A percentile compares a stretch with the other conserved stretches of the same genome.
Conservation (phyloP, 1,284 basidiomycete genomes). For the Ceratobasidium sp. region DNA sequence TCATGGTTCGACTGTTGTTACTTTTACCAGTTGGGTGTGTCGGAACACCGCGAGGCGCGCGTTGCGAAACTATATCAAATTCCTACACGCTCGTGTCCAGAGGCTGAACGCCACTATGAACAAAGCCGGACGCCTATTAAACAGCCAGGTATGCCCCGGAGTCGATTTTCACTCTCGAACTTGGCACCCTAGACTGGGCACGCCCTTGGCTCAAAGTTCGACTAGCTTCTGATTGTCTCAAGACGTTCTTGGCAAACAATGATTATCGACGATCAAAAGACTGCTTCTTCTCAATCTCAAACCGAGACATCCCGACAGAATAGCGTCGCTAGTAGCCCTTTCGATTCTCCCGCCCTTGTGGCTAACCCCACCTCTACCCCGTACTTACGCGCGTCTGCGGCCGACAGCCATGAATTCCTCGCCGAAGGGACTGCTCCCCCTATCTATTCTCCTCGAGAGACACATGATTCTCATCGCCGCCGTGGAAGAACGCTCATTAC, state of each 20-base stretch:
- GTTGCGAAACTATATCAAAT: background rate
- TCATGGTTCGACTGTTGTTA: background rate
- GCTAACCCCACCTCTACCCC: background rate
- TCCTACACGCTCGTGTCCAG: background rate
- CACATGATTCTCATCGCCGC: background rate
- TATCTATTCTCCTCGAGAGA: background rate
- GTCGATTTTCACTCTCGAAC: too few species aligned
- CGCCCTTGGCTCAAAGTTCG: too few species aligned
- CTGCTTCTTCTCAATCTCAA: background rate
- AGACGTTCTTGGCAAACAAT: background rate
- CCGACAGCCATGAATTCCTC: background rate
- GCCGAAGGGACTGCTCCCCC: background rate
- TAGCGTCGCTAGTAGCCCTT: background rate
- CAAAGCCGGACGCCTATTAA: background rate
- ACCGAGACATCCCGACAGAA: background rate
- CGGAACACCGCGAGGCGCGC: background rate
- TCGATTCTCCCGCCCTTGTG: background rate
- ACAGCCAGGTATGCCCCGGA: too few species aligned
- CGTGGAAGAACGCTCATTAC: background rate
- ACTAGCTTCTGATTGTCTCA: too few species aligned
- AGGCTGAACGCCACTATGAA: background rate
- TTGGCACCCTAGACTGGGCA: too few species aligned
- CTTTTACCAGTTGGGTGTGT: too few species aligned
- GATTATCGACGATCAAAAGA: constrained; percentile 1
- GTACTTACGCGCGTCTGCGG: too few species aligned